Evolutionary conservation across 805 yeast genomes (phyloP).

Genomic region (Zygoascus biomembranicola): DNA sequence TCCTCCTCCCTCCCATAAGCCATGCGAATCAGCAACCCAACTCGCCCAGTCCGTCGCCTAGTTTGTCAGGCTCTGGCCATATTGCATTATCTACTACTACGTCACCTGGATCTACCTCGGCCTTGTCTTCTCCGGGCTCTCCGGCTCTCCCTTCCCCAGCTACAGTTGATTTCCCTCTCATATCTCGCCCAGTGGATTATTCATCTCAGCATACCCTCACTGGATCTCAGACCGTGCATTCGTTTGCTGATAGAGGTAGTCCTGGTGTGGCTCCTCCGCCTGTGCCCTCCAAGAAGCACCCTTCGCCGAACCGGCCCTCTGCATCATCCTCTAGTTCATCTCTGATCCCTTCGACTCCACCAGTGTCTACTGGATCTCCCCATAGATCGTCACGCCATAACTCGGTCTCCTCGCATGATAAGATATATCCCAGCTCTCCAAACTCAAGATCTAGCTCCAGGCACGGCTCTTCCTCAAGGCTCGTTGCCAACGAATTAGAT

Average conservation of each 20-base stretch:
- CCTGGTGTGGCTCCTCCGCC: neutral
- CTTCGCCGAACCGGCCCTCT: neutral
- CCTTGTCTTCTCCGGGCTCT: neutral
- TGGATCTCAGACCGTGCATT: too few relatives aligned
- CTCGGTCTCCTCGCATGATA: neutral
- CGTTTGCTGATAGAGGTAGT: too few relatives aligned
- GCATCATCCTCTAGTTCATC: neutral
- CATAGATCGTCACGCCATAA: neutral
- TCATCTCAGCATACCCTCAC: neutral
- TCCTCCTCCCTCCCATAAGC: neutral
- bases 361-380: neutral
- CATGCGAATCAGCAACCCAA: neutral
- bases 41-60: neutral
- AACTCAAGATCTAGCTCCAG: neutral
- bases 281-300: neutral
- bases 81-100: neutral
- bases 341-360: neutral
- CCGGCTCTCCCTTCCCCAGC: conserved; percentile 3
- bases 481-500: neutral
- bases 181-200: neutral
- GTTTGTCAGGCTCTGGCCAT: neutral
- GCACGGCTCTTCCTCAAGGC: neutral
- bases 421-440: neutral
- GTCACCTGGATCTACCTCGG: conserved; percentile 1
- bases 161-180: neutral